These are phyloP conservation scores for Globisporangium cystogenes DNA, from an alignment of 352 stramenopile genomes.

Conservation along the genomic window DNA sequence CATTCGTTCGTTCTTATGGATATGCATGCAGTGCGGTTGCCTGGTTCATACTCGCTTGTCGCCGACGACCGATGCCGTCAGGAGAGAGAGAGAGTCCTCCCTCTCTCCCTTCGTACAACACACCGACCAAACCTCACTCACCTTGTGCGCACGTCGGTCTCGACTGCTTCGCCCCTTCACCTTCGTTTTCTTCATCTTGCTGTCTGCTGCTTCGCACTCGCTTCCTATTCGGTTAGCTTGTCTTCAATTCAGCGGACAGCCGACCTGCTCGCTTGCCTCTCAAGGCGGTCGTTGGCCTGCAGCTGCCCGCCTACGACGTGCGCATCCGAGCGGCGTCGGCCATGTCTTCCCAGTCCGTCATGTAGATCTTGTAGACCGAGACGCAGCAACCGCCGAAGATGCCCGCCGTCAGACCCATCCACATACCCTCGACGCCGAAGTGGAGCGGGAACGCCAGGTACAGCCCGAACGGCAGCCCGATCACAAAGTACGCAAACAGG, in stretches of 20 bases:
- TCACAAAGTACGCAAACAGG: slow-evolving; percentile 58
- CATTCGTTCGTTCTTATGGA: background rate
- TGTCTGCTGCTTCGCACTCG: background rate
- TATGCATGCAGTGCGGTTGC: background rate
- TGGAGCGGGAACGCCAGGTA: slow-evolving; percentile 55
- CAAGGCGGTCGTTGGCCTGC: no score
- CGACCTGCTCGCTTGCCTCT: no score
- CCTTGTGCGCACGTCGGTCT: background rate
- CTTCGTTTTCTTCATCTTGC: background rate
- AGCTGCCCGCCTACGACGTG: slow-evolving; percentile 21
- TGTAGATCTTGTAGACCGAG: slow-evolving; percentile 55
- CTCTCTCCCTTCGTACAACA: no score
- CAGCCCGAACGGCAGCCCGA: slow-evolving; percentile 57
- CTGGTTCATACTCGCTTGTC: background rate
- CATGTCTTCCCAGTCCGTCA: slow-evolving; percentile 54
- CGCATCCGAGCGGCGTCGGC: slow-evolving; percentile 43
- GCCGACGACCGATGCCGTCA: no score
- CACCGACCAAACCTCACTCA: no score
- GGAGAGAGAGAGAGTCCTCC: no score
- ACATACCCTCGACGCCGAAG: slow-evolving; percentile 67
- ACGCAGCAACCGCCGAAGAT: slow-evolving; percentile 50
- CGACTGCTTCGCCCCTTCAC: no score
- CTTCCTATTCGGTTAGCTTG: background rate
- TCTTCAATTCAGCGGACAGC: background rate
- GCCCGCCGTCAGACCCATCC: slow-evolving; percentile 52